A percentile compares a stretch with the other conserved stretches of the same genome.
These are phyloP conservation scores for Chlamydomonas asymmetrica DNA, from an alignment of 139 green algal genomes.

Conservation along the genomic window DNA sequence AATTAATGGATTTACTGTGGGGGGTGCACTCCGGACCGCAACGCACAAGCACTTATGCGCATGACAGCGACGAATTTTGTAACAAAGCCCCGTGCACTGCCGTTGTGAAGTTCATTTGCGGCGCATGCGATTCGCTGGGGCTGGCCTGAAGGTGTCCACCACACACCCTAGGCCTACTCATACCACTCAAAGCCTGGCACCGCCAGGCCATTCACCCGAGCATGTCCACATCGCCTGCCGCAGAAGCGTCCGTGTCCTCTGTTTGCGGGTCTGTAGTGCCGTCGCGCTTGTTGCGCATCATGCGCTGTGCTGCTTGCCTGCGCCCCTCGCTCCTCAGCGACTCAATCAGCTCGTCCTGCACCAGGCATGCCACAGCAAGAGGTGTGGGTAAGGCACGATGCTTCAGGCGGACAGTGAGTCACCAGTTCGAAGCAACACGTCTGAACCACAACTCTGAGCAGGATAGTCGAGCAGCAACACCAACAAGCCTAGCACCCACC, in stretches of 20 bases:
- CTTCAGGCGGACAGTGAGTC: neutral
- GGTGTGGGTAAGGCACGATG: neutral
- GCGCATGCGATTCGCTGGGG: too few relatives aligned
- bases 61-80: too few relatives aligned
- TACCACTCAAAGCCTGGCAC: too few relatives aligned
- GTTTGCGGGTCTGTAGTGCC: neutral
- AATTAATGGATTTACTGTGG: too few relatives aligned
- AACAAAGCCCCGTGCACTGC: too few relatives aligned
- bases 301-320: conserved; percentile 70
- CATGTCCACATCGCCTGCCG: too few relatives aligned
- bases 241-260: conserved; percentile 17
- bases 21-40: too few relatives aligned
- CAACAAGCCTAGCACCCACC: conserved; percentile 20
- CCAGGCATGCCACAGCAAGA: neutral
- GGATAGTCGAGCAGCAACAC: neutral
- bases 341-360: conserved; percentile 85
- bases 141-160: too few relatives aligned
- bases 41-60: too few relatives aligned
- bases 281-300: conserved; percentile 59
- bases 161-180: too few relatives aligned
- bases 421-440: neutral
- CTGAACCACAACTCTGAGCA: neutral
- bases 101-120: too few relatives aligned
- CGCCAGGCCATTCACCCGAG: too few relatives aligned
- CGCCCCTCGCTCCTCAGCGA: conserved; percentile 73